phyloP scores from a whole-genome alignment of 2,329 filamentous ascomycete genomes.

The Phoma sp. region DNA sequence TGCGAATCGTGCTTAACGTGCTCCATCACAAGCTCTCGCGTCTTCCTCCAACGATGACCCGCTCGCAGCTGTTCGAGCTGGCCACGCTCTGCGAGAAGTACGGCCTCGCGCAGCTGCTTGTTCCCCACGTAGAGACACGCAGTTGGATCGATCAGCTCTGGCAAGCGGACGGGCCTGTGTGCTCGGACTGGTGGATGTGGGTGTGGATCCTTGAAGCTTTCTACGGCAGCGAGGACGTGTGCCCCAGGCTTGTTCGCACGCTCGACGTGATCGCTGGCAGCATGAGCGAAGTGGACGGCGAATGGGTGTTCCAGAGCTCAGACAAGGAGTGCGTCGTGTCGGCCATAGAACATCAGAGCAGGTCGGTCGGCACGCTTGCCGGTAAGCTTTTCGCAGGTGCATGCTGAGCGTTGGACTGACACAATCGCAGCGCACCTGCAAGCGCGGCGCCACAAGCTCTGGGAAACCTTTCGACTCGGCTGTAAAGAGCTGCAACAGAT shows the following conservation, averaged over 20 bases:
- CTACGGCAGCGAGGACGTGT: too few species aligned
- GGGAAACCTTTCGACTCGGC: background rate
- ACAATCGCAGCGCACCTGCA: background rate
- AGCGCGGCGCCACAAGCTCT: background rate
- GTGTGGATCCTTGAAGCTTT: background rate
- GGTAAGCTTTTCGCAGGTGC: background rate
- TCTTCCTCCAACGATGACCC: background rate
- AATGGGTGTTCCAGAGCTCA: background rate
- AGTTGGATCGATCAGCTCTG: background rate
- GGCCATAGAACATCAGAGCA: background rate
- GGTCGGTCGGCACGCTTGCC: background rate
- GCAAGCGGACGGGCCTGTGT: background rate
- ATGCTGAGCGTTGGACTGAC: background rate
- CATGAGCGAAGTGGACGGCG: background rate
- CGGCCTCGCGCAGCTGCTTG: background rate
- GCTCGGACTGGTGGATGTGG: background rate
- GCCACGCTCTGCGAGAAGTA: too few species aligned
- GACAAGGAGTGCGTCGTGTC: background rate
- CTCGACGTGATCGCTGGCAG: background rate
- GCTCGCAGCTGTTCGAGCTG: background rate
- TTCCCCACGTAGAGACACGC: background rate
- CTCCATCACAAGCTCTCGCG: background rate
- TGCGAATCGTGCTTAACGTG: background rate
- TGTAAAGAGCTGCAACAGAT: background rate
- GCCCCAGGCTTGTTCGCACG: background rate